These are phyloP conservation scores for Apiospora rasikravindrae DNA, from an alignment of 2,329 filamentous ascomycete species.

Conservation along the genomic window DNA sequence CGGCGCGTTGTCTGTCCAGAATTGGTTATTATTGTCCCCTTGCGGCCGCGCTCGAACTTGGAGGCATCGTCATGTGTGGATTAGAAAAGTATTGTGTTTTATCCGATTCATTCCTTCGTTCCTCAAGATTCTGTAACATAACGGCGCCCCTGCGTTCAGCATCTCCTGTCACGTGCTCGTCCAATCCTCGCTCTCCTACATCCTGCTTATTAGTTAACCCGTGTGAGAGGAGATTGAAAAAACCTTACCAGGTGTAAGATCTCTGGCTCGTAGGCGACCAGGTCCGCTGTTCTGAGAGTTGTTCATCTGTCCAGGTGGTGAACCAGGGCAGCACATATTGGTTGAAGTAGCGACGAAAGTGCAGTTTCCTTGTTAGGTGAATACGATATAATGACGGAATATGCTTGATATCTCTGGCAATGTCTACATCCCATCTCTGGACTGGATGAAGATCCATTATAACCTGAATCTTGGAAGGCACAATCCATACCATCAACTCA, in stretches of 20 bases:
- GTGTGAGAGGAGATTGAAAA: too few relatives aligned
- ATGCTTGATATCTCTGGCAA: neutral
- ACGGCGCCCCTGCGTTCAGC: neutral
- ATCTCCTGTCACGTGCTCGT: neutral
- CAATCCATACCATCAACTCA: neutral
- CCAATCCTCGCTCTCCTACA: neutral
- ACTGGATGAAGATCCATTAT: neutral
- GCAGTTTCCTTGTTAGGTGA: neutral
- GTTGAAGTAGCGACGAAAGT: neutral
- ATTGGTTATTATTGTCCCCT: too few relatives aligned
- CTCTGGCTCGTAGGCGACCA: rapidly evolving
- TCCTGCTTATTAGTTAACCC: neutral
- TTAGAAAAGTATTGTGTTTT: too few relatives aligned
- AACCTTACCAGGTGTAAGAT: neutral
- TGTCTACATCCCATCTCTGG: neutral
- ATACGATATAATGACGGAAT: neutral
- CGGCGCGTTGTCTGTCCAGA: too few relatives aligned
- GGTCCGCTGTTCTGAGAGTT: neutral
- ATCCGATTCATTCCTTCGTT: too few relatives aligned
- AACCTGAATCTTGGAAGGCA: neutral
- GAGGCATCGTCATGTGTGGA: too few relatives aligned
- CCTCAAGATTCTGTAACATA: too few relatives aligned
- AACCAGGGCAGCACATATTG: neutral
- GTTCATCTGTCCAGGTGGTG: neutral
- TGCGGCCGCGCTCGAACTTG: too few relatives aligned